Evolutionary conservation across 1,284 basidiomycete genomes (phyloP), one percentile per base, ranked within the genome.

Genomic region (Trichosporon sp.): DNA sequence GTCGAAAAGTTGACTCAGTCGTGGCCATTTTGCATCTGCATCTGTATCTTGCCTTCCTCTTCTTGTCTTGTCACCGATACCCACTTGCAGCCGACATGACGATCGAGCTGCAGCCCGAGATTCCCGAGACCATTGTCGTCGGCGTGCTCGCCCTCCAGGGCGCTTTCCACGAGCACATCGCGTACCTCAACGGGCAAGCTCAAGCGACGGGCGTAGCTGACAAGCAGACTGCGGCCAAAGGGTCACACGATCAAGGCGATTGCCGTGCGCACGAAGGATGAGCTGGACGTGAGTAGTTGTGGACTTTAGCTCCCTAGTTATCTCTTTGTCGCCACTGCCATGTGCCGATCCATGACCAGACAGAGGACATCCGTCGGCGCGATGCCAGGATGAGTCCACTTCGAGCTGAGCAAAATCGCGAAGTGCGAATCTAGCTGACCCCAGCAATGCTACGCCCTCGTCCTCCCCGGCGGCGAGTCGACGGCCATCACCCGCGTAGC

Each of bases 391-490:
- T n/a, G n/a, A n/a, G n/a, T n/a, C n/a, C n/a, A n/a, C n/a, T n/a
- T n/a, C n/a, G n/a, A n/a, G n/a, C n/a, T n/a, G n/a, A n/a, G n/a
- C n/a, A n/a, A n/a, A n/a, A n/a, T n/a, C n/a, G n/a, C n/a, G n/a
- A n/a, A n/a, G n/a, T n/a, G n/a, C n/a, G 4, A 13, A 6, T 11
- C 13, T 5, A 36, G 56, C 61, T 62, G 23, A 62, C 56, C 6
- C 2, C 34, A 78, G 72, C 78, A 74, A 67, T 96, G 94, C 78
- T 86, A 92, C 73, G 95, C 89, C 2, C 83, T 98, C 61, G 88
- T 99, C 70, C 91, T 99, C 65, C 95, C 95, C 49, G 84, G 84
- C 16, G 93, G 92, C 86, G 93, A 98, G 81, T 95, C 92, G 1
- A 98, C 95, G 1, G 93, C 94, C 1, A 98, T 98, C 68, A 89